Evolutionary conservation across 2,329 filamentous ascomycete species (phyloP), one percentile per base, ranked within the genome.

Genomic region (Pseudogymnoascus sp.): DNA sequence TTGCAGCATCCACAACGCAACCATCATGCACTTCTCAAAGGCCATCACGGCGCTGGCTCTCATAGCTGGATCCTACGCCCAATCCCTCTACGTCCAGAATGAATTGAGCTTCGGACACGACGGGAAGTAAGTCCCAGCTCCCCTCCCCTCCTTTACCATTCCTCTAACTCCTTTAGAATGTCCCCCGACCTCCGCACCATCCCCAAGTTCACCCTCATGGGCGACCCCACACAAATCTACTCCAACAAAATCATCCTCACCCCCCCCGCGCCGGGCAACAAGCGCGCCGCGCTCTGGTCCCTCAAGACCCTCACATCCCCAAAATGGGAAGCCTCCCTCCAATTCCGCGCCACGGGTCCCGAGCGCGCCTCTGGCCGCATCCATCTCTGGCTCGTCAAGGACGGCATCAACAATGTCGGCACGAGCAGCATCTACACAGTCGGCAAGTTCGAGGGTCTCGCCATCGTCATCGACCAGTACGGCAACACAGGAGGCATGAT

Each of bases 201-300:
- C 57, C 68, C 70, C 16, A 67, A 70, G 50, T 73, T 67, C 61
- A 64, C 71, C 39, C 43, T 73, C 30, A 59, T 63, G n/a, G 70
- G 70, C 58, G 77, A 76, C 47, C 83, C 83, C 28, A 84, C 84
- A 66, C 82, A 88, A 69, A 74, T 88, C 63, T 83, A 97, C 63
- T 96, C 91, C 66, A 93, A 97, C 79, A 91, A 92, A 73, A 72
- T 97, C 63, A 89, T 99, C 72, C 83, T 99, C 62, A 99, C 94
- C 1, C 93, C 94, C 9, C 87, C 91, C 12, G 86, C 86, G 57
- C 91, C 91, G 5, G 94, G 94, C 61, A 91, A 91, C 75, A 86
- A 89, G 70, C 85, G 91, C 72, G 90, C 90, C 63, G 87, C 89
- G 58, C 73, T 94, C 67, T 99, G 94, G 93, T 80, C 87, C 32